Evolutionary conservation across 2,329 filamentous ascomycete genomes (phyloP), one percentile per base, ranked within the genome.

Genomic region (Sporothrix mexicana): DNA sequence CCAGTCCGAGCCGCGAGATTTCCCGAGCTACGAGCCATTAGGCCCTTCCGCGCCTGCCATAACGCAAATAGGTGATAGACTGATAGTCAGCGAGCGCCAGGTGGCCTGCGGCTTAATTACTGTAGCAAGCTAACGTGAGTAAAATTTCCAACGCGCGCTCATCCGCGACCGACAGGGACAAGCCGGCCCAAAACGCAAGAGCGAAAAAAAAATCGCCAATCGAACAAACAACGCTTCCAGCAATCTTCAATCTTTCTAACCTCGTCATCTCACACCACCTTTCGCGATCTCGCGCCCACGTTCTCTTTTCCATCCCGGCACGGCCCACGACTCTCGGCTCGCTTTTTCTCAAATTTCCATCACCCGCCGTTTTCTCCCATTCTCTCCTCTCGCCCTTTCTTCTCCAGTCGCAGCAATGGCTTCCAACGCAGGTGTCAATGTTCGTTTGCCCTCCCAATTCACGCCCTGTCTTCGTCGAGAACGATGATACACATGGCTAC

Each of bases 361-460:
- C 70, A 41, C 45, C 51, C 43, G 49, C 61, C 55, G 30, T 20
- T 17, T 36, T 67, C 23, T n/a, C 61, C 30, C 23, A 5, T 72
- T 71, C 15, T 41, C 15, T 55, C 51, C 51, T 25, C 23, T 41
- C 41, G 30, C 43, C n/a, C 43, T 49, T 43, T 23, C 47, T 47
- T 13, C 25, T n/a, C 25, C 72, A 62, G 25, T 47, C 68, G 64
- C 72, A 62, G 71, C 75, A 72, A 80, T 80, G 79, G 25, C 64
- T 75, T 76, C 79, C 72, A 78, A 74, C 75, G 75, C 79, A 74
- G 77, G 76, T 74, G 77, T 77, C 74, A 81, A 81, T 76, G 79
- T 81, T 77, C 77, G 79, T 80, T 51, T 49, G 70, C 43, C 66
- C 77, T 64, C 51, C 72, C 53, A 53, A 69, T 51, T 45, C 47